Conservation (phyloP, 2,329 filamentous ascomycete species). For the Phialophora expanda region DNA sequence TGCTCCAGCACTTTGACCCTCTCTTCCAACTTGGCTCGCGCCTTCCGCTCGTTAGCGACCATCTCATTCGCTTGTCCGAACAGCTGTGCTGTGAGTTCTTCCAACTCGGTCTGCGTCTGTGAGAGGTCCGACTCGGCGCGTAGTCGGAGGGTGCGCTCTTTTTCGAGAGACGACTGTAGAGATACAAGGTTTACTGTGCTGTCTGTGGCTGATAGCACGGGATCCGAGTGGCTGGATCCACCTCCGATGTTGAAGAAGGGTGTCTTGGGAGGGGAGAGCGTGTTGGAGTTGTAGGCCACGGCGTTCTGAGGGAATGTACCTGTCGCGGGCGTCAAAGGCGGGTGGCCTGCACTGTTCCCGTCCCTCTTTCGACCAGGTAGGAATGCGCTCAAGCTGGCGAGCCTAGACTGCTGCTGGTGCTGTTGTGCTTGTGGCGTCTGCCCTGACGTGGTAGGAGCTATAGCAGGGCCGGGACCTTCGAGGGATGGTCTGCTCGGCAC, state of each 20-base stretch:
- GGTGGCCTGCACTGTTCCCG: constrained; percentile 16
- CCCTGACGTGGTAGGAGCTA: constrained; percentile 1
- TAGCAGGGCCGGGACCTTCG: constrained; percentile 21
- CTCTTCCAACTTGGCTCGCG: constrained; percentile 59
- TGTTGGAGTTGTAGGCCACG: constrained; percentile 22
- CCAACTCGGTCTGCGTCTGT: constrained; percentile 62
- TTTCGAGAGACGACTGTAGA: constrained; percentile 60
- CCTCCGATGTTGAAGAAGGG: constrained; percentile 31
- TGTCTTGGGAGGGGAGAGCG: constrained; percentile 38
- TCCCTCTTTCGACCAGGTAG: constrained; percentile 39
- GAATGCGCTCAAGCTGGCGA: constrained; percentile 39
- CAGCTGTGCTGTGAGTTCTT: constrained; percentile 64
- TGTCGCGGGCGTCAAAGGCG: constrained; percentile 49
- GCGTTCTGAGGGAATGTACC: constrained; percentile 43
- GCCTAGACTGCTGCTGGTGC: constrained; percentile 26
- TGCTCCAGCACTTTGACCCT: constrained; percentile 54
- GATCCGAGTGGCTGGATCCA: constrained; percentile 36
- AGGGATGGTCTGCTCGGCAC: constrained; percentile 25
- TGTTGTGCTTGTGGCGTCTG: constrained; percentile 18
- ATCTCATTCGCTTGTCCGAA: constrained; percentile 71
- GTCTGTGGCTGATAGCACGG: constrained; percentile 1
- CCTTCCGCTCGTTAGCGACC: constrained; percentile 66
- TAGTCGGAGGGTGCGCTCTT: constrained; percentile 60
- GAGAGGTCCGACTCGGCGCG: constrained; percentile 63
- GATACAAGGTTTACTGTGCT: constrained; percentile 46